Base-by-base conservation (phyloP, 305 asterid species). In the Fraxinus baroniana region DNA sequence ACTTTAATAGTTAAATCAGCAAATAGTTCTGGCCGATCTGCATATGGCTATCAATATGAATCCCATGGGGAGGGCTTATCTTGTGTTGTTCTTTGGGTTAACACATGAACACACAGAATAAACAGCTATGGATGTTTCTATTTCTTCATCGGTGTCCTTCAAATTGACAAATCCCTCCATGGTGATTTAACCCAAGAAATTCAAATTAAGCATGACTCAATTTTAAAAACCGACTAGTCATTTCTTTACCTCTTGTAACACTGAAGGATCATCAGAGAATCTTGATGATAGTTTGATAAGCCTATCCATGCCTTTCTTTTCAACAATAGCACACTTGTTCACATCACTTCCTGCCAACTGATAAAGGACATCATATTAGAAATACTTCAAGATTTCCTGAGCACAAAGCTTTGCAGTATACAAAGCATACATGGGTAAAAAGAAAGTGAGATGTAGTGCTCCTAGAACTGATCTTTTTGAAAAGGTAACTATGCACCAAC, bases 261-360 rank as follows among this genome's bases (percentile, higher is more conserved):
- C 94, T 36, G 87, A 89, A 80, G 97, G 91, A 81, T 94, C 95
- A 77, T 93, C 91, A n/a, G 91, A 86, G 87, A 91, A 94, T 89
- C 92, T 91, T 73, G 89, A 85, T 30, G 98, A 91, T 49, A 94
- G 95, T 86, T 80, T 92, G 78, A 93, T 84, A 86, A 94, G 97
- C 91, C 86, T 90, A 87, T 86, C 92, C 91, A 90, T 49, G 86
- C 99, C 98, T 74, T 91, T 86, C 91, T 88, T 92, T 85, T 93
- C 95, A 55, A 96, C 92, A 83, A 96, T 91, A 70, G 89, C 85
- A 87, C 87, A 88, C 89, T 94, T 94, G 83, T 93, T 96, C 86
- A 36, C 80, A 87, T 96, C 99, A 85, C 99, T 96, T 87, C 98
- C 99, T 89, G 98, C 99, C 90, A 96, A 91, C 98, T 96, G 85